Conservation (phyloP, 768 basidiomycete species). For the Podaxis sp. region DNA sequence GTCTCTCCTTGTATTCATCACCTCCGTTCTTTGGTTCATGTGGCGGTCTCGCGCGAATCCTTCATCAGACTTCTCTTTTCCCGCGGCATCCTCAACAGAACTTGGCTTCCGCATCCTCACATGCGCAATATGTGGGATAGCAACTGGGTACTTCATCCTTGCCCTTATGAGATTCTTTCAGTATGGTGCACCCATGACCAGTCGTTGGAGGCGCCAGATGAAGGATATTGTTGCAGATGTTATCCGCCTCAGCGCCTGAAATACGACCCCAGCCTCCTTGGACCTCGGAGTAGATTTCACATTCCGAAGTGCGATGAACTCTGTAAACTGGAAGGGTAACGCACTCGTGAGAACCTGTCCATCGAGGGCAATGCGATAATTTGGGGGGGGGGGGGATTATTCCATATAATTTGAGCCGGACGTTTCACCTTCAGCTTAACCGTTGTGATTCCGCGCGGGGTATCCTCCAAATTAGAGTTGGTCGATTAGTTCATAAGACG, state of each 20-base stretch:
- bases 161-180: background rate
- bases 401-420: no score
- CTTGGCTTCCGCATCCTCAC: background rate
- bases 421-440: no score
- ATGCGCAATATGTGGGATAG: background rate
- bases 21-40: background rate
- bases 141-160: background rate
- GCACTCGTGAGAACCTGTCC: no score
- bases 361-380: no score
- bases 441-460: no score
- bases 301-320: no score
- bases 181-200: constrained; percentile 20
- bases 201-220: background rate
- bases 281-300: no score
- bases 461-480: no score
- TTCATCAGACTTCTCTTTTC: background rate
- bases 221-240: background rate
- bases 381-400: no score
- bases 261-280: no score
- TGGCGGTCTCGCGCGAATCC: background rate
- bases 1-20: background rate
- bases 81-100: background rate
- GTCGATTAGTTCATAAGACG: no score
- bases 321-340: no score
- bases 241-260: background rate